Percentiles rank a stretch among this genome's conserved stretches.
These are phyloP conservation scores for Acanthamoeba lenticulata DNA, from an alignment of 208 protist genomes.

Conservation along the genomic window DNA sequence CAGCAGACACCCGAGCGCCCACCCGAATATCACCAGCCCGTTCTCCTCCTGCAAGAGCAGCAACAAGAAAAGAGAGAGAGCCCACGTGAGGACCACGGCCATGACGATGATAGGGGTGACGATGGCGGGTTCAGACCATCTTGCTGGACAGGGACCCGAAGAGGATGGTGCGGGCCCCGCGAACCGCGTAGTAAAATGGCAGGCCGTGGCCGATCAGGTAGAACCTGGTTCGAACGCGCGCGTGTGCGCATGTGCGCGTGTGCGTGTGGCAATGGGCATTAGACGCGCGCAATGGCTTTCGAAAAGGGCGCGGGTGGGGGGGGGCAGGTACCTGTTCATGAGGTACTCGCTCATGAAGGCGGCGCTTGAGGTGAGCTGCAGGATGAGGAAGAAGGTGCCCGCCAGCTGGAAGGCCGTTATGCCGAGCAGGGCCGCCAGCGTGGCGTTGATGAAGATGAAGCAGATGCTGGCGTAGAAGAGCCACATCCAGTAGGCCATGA, in stretches of 20 bases:
- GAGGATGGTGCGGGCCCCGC: neutral
- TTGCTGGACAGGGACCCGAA: neutral
- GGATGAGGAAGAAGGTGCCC: constrained; percentile 3
- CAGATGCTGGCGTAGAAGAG: constrained; percentile 6
- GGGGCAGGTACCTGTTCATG: constrained; percentile 1
- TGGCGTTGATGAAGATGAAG: neutral
- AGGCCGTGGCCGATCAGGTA: neutral
- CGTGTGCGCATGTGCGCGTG: no score
- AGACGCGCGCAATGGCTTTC: no score
- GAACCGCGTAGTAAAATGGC: constrained; percentile 4
- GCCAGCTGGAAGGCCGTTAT: neutral
- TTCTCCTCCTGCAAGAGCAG: neutral
- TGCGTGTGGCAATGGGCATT: no score
- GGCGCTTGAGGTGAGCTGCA: neutral
- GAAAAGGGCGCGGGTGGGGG: no score
- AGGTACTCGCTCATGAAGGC: neutral
- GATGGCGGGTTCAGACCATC: neutral
- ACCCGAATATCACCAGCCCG: neutral
- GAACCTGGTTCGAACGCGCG: no score
- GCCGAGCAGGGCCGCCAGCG: neutral
- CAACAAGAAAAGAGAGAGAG: no score
- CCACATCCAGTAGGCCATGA: constrained; percentile 37
- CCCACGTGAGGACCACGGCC: no score
- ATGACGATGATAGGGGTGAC: no score
- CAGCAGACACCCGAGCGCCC: neutral